Conservation (phyloP, 495 filamentous ascomycete species). For the Podospora australis region DNA sequence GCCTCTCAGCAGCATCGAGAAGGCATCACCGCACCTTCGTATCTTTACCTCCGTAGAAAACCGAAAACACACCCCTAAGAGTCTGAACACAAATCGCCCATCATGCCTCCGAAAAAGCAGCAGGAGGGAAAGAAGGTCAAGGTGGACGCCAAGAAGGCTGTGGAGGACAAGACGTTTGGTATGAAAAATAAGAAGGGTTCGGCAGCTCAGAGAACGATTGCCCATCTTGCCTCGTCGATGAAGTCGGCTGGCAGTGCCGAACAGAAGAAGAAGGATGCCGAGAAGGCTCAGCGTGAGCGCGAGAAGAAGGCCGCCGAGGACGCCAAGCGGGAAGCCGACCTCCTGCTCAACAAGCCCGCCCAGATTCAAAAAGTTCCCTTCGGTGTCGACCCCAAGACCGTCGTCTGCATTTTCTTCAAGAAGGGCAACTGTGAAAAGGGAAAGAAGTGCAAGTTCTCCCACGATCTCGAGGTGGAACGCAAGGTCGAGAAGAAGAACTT, state of each 20-base stretch:
- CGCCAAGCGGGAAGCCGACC: slow-evolving; percentile 65
- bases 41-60: no score
- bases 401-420: slow-evolving; percentile 94
- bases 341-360: slow-evolving; percentile 87
- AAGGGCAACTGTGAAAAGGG: slow-evolving; percentile 97
- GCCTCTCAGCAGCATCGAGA: no score
- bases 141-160: slow-evolving; percentile 53
- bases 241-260: slow-evolving; percentile 68
- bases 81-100: slow-evolving; percentile 26
- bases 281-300: slow-evolving; percentile 73
- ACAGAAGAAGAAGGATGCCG: slow-evolving; percentile 82
- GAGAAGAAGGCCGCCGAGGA: slow-evolving; percentile 81
- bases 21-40: no score
- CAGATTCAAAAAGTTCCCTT: slow-evolving; percentile 96
- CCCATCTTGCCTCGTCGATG: slow-evolving; percentile 65
- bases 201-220: slow-evolving; percentile 81
- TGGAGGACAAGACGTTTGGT: slow-evolving; percentile 96
- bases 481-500: slow-evolving; percentile 88
- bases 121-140: slow-evolving; percentile 48
- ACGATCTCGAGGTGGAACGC: slow-evolving; percentile 82
- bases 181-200: slow-evolving; percentile 99
- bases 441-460: slow-evolving; percentile 94
- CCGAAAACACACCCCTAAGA: no score
- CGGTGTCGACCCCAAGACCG: slow-evolving; percentile 95
- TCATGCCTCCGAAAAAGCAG: slow-evolving; percentile 89